Conservation (phyloP, 2,329 filamentous ascomycete genomes). For the Colletotrichum falcatum region DNA sequence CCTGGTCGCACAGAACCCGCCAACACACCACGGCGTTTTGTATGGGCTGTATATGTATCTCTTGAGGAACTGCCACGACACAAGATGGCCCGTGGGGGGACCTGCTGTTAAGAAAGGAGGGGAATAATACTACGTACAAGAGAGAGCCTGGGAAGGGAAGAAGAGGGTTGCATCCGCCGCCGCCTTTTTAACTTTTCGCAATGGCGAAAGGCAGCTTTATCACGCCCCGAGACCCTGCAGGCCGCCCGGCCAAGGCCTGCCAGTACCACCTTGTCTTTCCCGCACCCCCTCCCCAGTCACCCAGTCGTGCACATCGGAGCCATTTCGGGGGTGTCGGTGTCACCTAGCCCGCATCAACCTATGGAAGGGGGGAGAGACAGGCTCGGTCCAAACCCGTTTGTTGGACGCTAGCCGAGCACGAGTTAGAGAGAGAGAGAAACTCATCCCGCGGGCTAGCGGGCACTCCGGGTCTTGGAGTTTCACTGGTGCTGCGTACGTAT, state of each 20-base stretch:
- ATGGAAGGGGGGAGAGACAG: neutral
- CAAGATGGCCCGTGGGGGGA: neutral
- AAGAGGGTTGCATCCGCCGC: constrained; percentile 30
- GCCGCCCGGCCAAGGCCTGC: constrained; percentile 7
- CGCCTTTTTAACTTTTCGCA: constrained; percentile 32
- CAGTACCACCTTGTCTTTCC: constrained; percentile 7
- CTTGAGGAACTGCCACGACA: neutral
- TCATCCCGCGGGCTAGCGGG: constrained; percentile 2
- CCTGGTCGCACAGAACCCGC: constrained; percentile 2
- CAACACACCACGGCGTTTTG: too few species aligned
- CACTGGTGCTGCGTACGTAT: too few species aligned
- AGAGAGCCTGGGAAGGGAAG: neutral
- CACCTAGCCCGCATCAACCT: neutral
- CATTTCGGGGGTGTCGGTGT: constrained; percentile 22
- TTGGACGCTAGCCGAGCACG: neutral
- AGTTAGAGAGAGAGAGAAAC: neutral
- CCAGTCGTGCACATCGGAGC: constrained; percentile 24
- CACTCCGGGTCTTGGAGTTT: neutral
- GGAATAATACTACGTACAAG: too few species aligned
- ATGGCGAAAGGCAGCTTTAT: constrained; percentile 10
- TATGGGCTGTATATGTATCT: neutral
- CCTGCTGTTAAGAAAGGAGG: neutral
- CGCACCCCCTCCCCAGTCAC: too few species aligned
- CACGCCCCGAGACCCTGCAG: neutral
- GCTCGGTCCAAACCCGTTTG: neutral